Conservation (phyloP, 345 rosid species). For the Toxicodendron radicans region DNA sequence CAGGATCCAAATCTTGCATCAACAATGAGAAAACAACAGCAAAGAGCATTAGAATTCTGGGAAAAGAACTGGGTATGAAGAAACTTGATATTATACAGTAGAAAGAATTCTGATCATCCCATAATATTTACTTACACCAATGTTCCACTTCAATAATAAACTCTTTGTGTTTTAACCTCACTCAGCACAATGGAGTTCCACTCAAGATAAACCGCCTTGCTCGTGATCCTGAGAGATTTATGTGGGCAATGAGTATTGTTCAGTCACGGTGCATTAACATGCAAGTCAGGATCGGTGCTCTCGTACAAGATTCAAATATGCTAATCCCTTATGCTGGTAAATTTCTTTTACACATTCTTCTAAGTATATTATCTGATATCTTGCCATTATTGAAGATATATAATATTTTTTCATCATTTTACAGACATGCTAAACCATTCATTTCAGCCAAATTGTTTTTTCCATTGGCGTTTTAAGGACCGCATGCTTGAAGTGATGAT, state of each 20-base stretch:
- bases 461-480: slow-evolving; percentile 94
- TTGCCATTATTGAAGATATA: background rate
- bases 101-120: slow-evolving; percentile 10
- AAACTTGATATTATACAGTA: background rate
- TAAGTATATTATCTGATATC: background rate
- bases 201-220: slow-evolving; percentile 92
- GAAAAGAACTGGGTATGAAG: slow-evolving; percentile 81
- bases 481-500: slow-evolving; percentile 98
- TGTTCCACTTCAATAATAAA: slow-evolving; percentile 10
- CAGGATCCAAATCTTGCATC: slow-evolving; percentile 82
- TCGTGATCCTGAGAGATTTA: slow-evolving; percentile 72
- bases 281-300: slow-evolving; percentile 81
- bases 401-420: background rate
- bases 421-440: slow-evolving; percentile 97
- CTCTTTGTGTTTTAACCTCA: slow-evolving; percentile 17
- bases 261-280: slow-evolving; percentile 79
- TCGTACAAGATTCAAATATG: slow-evolving; percentile 87
- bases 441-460: slow-evolving; percentile 83
- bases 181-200: slow-evolving; percentile 77
- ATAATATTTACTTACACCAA: background rate
- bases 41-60: slow-evolving; percentile 76
- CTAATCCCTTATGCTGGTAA: slow-evolving; percentile 92
- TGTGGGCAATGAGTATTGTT: slow-evolving; percentile 87
- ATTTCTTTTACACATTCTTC: slow-evolving; percentile 12
- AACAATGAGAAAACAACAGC: slow-evolving; percentile 70